Base-by-base conservation (phyloP, 2,329 filamentous ascomycete genomes). In the Fusarium palustre region DNA sequence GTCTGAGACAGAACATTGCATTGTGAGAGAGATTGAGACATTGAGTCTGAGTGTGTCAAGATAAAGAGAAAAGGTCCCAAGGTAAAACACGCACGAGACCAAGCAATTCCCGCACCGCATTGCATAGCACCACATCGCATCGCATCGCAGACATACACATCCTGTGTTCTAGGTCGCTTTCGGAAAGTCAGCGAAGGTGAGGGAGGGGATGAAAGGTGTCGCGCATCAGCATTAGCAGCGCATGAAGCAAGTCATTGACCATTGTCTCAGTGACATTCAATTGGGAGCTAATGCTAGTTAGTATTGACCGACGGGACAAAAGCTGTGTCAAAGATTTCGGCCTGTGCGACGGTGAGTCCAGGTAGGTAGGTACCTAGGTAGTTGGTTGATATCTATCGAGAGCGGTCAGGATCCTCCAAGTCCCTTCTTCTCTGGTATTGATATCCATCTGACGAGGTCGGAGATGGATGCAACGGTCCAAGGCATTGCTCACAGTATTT, bases 1-100 rank as follows among this genome's bases (percentile, higher is more conserved):
- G 45, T 64, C 68, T 68, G 67, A 70, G 67, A 50, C 47, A 50
- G 39, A 50, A 68, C 67, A 69, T 43, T 56, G 50, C 50, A 59
- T 43, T 54, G 56, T 45, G 47, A 28, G 47, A 45, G 45, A 49
- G 47, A 50, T 55, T 55, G 49, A 49, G 54, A 48, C 53, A 50
- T 46, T 41, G n/a, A 66, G 66, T 59, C 56, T 63, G 50, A 69
- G 47, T 65, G 39, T 48, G 46, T 50, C 42, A 34, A 45, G 34
- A 34, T 38, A 55, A 16, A 59, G 33, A 25, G 15, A 38, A 54
- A 43, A 46, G 28, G 4, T 7, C 11, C 31, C n/a, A 46, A 64
- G n/a, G 30, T 30, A 52, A 42, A 52, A 57, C 46, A 52, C 47
- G 36, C 55, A 41, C 59, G 34, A 36, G 48, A 62, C 46, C 56